These are phyloP conservation scores for Nothomitra cinnamomea DNA, from an alignment of 2,329 filamentous ascomycete species.

Conservation along the genomic window DNA sequence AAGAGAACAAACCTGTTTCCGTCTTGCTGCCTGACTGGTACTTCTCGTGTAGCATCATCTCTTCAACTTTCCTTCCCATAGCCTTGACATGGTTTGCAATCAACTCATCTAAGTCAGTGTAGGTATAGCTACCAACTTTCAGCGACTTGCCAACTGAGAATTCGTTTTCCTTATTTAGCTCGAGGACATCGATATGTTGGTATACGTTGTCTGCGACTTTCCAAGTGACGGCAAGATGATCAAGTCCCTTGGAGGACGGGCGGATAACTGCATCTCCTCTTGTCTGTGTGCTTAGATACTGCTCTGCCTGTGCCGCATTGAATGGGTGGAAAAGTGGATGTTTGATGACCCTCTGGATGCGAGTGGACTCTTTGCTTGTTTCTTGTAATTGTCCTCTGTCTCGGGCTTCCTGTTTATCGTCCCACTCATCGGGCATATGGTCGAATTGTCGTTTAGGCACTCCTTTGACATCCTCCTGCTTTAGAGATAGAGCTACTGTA, in stretches of 20 bases:
- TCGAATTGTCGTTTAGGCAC: constrained; percentile 55
- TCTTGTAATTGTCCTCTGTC: constrained; percentile 73
- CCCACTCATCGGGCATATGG: constrained; percentile 69
- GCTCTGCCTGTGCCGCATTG: constrained; percentile 81
- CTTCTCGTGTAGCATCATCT: constrained; percentile 89
- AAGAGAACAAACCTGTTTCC: constrained; percentile 57
- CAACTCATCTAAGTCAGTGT: constrained; percentile 90
- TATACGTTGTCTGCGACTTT: constrained; percentile 94
- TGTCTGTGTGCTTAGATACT: constrained; percentile 74
- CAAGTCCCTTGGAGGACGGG: constrained; percentile 84
- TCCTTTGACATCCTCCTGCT: constrained; percentile 61
- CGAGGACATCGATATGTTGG: constrained; percentile 92
- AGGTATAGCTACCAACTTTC: constrained; percentile 76
- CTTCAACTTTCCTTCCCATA: constrained; percentile 94
- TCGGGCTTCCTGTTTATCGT: constrained; percentile 60
- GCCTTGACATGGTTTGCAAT: constrained; percentile 95
- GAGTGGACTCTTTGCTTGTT: constrained; percentile 70
- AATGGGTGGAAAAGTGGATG: constrained; percentile 91
- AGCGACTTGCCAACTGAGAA: constrained; percentile 81
- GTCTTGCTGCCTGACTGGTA: constrained; percentile 67
- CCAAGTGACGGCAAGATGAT: constrained; percentile 94
- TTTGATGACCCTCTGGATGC: constrained; percentile 89
- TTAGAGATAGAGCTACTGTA: constrained; percentile 64
- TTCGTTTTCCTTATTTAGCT: constrained; percentile 92
- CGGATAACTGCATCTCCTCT: constrained; percentile 87